Percentiles rank a stretch among this genome's conserved stretches.
Evolutionary conservation across 805 yeast genomes (phyloP).

Genomic region (Candida broadrunensis): DNA sequence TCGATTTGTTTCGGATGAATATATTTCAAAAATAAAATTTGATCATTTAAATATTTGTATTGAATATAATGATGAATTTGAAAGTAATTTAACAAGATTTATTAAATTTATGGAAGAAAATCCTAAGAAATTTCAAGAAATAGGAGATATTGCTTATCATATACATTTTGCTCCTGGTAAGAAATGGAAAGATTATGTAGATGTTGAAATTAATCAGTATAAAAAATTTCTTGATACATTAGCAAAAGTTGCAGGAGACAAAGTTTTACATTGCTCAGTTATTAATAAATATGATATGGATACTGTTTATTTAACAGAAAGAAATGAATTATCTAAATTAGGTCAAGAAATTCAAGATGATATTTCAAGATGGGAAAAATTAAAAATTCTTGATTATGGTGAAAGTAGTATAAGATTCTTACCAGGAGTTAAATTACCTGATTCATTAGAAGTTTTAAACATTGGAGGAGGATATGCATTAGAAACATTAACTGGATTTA

Average conservation of each 20-base stretch:
- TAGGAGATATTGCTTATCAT: slow-evolving; percentile 29
- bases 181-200: slow-evolving; percentile 30
- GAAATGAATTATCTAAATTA: slow-evolving; percentile 26
- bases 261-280: slow-evolving; percentile 37
- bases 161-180: slow-evolving; percentile 28
- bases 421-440: slow-evolving; percentile 41
- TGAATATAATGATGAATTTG: slow-evolving; percentile 30
- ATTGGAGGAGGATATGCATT: slow-evolving; percentile 38
- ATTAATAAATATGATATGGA: slow-evolving; percentile 33
- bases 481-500: slow-evolving; percentile 38
- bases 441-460: slow-evolving; percentile 33
- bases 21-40: slow-evolving; percentile 11
- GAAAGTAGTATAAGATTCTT: slow-evolving; percentile 33
- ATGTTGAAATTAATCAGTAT: slow-evolving; percentile 22
- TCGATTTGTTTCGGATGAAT: slow-evolving; percentile 5
- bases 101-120: slow-evolving; percentile 18
- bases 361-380: slow-evolving; percentile 29
- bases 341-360: slow-evolving; percentile 38
- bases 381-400: slow-evolving; percentile 34
- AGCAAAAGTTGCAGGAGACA: slow-evolving; percentile 18
- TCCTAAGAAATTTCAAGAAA: slow-evolving; percentile 10
- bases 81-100: slow-evolving; percentile 16
- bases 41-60: slow-evolving; percentile 25
- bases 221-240: slow-evolving; percentile 19
- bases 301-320: slow-evolving; percentile 32